Base-by-base conservation (phyloP, 495 filamentous ascomycete species). In the Hyaloscypha variabilis region DNA sequence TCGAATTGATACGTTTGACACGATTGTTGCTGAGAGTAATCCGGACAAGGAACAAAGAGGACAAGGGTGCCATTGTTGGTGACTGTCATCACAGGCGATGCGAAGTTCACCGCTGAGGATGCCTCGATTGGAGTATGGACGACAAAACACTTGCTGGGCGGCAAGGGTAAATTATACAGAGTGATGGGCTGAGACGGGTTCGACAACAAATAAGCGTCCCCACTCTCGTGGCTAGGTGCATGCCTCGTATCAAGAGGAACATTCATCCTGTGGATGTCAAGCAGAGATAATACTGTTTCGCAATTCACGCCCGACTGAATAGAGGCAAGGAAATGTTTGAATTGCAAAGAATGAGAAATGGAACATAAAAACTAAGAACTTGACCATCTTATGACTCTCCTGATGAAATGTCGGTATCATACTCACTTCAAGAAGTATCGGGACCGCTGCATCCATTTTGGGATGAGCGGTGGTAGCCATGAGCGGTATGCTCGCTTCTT, bases 381-480 rank as follows among this genome's bases (percentile, higher is more conserved):
- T 57, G 23, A 57, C 28, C 28, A 57, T 57, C 54, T 57, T 57
- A 57, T 57, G 23, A 57, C 28, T 29, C 54, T 57, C 54, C 3
- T 11, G 23, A 57, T 57, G 21, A 57, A 31, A 52, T 52, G 54
- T 57, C 28, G 54, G 54, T 19, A 57, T 31, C 28, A 31, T 26
- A 57, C 54, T 31, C 28, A 26, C 54, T 11, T 57, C 54, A 57
- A 8, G 28, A 26, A 26, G 26, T 25, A 8, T 57, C 54, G 26
- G 54, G 54, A 57, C 54, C 54, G 54, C 54, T 57, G 23, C 54
- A 31, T 28, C 54, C 54, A 57, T 28, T 57, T 57, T 57, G 54
- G 23, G 54, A 29, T 24, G 54, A 57, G 54, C 54, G 54, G 54
- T 57, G 54, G 8, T 57, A 24, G 28, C 28, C 5, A 57, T 57